Evolutionary conservation across 2,329 filamentous ascomycete species (phyloP), one percentile per base, ranked within the genome.

Genomic region (Tolypocladium tropicale): DNA sequence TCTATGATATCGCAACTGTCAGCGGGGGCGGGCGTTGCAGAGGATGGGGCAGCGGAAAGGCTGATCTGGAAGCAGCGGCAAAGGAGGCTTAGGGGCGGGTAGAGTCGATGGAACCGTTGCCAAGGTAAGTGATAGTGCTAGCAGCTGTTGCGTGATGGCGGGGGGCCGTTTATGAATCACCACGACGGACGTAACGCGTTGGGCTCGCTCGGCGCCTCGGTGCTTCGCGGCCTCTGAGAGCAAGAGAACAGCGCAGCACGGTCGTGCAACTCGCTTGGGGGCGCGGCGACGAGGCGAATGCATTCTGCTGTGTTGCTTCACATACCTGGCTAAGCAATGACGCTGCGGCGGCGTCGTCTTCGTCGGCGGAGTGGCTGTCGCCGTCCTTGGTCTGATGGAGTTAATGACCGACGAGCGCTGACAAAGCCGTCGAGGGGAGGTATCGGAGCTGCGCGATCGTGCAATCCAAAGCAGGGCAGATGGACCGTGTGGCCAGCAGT

Each of bases 281-380:
- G 50, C 41, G 51, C 33, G 32, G 33, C 46, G 52, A 53, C 43
- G 46, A 53, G 25, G 34, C 23, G 23, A 51, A 5, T 33, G 52
- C 36, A 56, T n/a, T 39, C 14, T 21, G 36, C 34, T 28, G 52
- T 41, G 52, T 25, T 37, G 39, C 34, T 37, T 28, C 34, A 52
- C 53, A 21, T 25, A 55, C 55, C 34, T 43, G 41, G 36, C 52
- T 51, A 49, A 32, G 55, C 55, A 52, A 53, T 51, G 43, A 21
- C 43, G 51, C 55, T 23, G 53, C 33, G 53, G n/a, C 25, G 46
- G 30, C 25, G 46, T 32, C 16, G 46, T 9, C 18, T 28, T 30
- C 18, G 28, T 33, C 46, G 28, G n/a, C n/a, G n/a, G n/a, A n/a
- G n/a, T n/a, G n/a, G n/a, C n/a, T n/a, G n/a, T n/a, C n/a, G n/a